Conservation (phyloP, 2,329 filamentous ascomycete species). For the Microdochium paspali region DNA sequence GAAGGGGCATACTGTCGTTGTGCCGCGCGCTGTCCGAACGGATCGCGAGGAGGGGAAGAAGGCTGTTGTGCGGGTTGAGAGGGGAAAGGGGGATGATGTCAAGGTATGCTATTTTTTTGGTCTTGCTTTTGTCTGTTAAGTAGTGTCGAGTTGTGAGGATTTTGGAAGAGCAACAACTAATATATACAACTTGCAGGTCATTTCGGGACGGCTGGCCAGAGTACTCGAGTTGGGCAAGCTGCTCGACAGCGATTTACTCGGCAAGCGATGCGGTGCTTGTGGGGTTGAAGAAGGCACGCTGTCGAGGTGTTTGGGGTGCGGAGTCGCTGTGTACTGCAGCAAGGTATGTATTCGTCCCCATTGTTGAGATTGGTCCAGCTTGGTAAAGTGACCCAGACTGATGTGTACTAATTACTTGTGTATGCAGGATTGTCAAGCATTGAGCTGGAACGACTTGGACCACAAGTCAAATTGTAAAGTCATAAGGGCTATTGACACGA, state of each 20-base stretch:
- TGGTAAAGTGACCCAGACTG: neutral
- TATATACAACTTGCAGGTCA: constrained; percentile 5
- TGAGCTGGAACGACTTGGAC: constrained; percentile 28
- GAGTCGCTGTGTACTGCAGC: constrained; percentile 32
- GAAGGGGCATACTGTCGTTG: constrained; percentile 27
- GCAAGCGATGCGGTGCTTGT: constrained; percentile 14
- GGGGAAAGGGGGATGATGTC: constrained; percentile 20
- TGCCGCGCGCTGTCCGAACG: constrained; percentile 24
- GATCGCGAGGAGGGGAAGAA: constrained; percentile 24
- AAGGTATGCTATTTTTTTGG: constrained; percentile 11
- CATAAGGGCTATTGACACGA: constrained; percentile 25
- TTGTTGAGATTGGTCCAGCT: neutral
- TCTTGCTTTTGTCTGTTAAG: neutral
- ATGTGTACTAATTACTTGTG: neutral
- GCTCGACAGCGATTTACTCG: constrained; percentile 1
- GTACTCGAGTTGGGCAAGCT: constrained; percentile 13
- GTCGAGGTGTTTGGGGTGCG: constrained; percentile 32
- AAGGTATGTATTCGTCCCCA: constrained; percentile 24
- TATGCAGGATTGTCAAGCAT: constrained; percentile 29
- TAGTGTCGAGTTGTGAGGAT: no score
- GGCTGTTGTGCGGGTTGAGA: constrained; percentile 26
- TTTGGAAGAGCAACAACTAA: no score
- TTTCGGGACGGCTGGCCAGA: constrained; percentile 13
- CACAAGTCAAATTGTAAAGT: constrained; percentile 35
- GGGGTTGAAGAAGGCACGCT: constrained; percentile 13